Conservation (phyloP, 208 protist genomes). For the Strigomonas oncopelti region DNA sequence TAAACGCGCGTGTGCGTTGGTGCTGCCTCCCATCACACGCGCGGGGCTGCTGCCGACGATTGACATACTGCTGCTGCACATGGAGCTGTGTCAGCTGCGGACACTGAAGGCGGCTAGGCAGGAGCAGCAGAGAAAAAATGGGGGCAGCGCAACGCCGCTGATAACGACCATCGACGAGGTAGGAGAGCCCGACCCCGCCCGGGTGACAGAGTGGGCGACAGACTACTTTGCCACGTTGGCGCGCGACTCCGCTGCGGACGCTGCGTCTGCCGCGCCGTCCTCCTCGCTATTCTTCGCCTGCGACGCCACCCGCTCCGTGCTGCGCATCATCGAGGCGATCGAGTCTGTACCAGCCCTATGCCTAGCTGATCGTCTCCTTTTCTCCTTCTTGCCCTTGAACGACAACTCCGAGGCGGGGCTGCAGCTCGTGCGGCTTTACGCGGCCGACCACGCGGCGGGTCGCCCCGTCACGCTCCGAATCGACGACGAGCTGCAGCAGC, state of each 20-base stretch:
- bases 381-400: slow-evolving; percentile 76
- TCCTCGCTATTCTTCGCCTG: slow-evolving; percentile 60
- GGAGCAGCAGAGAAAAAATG: neutral
- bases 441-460: slow-evolving; percentile 43
- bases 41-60: slow-evolving; percentile 71
- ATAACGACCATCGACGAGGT: neutral
- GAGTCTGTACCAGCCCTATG: slow-evolving; percentile 41
- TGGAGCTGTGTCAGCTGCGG: slow-evolving; percentile 31
- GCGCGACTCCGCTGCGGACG: slow-evolving; percentile 27
- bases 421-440: slow-evolving; percentile 45
- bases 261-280: neutral
- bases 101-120: slow-evolving; percentile 4
- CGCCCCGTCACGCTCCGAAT: slow-evolving; percentile 38
- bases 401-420: slow-evolving; percentile 40
- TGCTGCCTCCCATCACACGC: slow-evolving; percentile 22
- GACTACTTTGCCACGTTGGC: slow-evolving; percentile 37
- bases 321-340: slow-evolving; percentile 55
- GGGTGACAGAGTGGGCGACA: neutral
- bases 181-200: neutral
- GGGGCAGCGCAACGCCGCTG: neutral
- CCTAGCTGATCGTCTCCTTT: slow-evolving; percentile 63
- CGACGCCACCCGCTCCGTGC: slow-evolving; percentile 65
- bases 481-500: slow-evolving; percentile 25
- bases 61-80: slow-evolving; percentile 71
- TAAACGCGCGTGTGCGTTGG: neutral